Conservation (phyloP, 73 alveolate genomes). For the Paramecium biaurelia region DNA sequence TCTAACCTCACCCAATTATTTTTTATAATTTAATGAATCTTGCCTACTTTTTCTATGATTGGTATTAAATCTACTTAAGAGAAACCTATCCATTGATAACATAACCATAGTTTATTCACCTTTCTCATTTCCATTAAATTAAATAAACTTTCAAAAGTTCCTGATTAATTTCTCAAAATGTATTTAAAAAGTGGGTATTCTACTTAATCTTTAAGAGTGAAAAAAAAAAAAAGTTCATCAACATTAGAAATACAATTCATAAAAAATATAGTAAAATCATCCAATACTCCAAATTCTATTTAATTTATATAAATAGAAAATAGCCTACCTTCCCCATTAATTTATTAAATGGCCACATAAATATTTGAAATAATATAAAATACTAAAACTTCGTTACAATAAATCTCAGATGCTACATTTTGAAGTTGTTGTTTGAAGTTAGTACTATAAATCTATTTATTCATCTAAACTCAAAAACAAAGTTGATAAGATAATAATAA, state of each 20-base stretch:
- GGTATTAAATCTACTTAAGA: background rate
- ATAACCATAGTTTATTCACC: background rate
- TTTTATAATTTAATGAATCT: background rate
- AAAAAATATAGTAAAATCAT: background rate
- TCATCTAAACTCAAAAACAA: no score
- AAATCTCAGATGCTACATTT: background rate
- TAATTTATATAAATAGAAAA: background rate
- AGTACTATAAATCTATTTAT: no score
- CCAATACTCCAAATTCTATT: background rate
- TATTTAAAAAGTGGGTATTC: background rate
- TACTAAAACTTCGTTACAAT: background rate
- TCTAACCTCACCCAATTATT: background rate
- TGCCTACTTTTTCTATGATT: background rate
- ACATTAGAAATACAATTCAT: background rate
- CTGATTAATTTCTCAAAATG: background rate
- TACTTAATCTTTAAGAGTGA: background rate
- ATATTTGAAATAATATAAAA: background rate
- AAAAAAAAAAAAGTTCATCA: background rate
- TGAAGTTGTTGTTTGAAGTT: background rate
- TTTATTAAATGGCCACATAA: background rate
- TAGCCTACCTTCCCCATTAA: background rate
- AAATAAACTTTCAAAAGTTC: background rate
- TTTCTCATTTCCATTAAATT: background rate
- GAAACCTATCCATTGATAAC: background rate
- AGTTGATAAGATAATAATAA: no score